A percentile compares a stretch with the other conserved stretches of the same genome.
These are phyloP conservation scores for Botryobasidium botryosum DNA, from an alignment of 768 basidiomycete species.

Conservation along the genomic window DNA sequence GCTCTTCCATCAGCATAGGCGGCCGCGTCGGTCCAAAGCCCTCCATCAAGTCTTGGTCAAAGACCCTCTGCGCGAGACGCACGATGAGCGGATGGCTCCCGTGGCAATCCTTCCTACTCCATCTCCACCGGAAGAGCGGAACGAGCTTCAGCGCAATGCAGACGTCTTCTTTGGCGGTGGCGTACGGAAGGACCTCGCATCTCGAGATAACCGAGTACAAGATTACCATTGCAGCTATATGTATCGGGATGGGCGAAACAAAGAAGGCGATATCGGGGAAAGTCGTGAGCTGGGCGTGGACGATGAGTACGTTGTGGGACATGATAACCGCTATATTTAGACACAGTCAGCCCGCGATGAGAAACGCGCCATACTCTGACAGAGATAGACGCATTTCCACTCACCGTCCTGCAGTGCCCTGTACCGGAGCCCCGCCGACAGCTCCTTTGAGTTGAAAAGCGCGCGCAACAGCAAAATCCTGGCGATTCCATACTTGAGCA, in stretches of 20 bases:
- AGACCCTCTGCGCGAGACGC: slow-evolving; percentile 60
- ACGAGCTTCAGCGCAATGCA: slow-evolving; percentile 81
- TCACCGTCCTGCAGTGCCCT: slow-evolving; percentile 65
- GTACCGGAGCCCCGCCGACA: slow-evolving; percentile 44
- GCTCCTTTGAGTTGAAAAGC: slow-evolving; percentile 59
- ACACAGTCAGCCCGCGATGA: background rate
- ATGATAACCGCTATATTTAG: slow-evolving; percentile 66
- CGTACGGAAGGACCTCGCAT: slow-evolving; percentile 44
- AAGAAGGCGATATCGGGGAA: slow-evolving; percentile 82
- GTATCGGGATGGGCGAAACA: slow-evolving; percentile 73
- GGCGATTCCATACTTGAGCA: slow-evolving; percentile 69
- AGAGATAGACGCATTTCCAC: slow-evolving; percentile 11
- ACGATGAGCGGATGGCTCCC: slow-evolving; percentile 74
- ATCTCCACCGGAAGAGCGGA: slow-evolving; percentile 79
- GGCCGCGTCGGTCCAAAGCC: too few relatives aligned
- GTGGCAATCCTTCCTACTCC: slow-evolving; percentile 70
- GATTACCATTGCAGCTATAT: slow-evolving; percentile 85
- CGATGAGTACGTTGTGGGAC: slow-evolving; percentile 72
- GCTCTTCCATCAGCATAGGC: too few relatives aligned
- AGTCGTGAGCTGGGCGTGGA: slow-evolving; percentile 67
- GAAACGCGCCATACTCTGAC: background rate
- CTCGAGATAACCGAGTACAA: slow-evolving; percentile 74
- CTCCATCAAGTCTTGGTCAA: too few relatives aligned
- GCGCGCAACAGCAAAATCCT: slow-evolving; percentile 63
- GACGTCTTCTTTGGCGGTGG: slow-evolving; percentile 61